Evolutionary conservation across 306 rosid species (phyloP).

Genomic region (Hippophae tibetana): DNA sequence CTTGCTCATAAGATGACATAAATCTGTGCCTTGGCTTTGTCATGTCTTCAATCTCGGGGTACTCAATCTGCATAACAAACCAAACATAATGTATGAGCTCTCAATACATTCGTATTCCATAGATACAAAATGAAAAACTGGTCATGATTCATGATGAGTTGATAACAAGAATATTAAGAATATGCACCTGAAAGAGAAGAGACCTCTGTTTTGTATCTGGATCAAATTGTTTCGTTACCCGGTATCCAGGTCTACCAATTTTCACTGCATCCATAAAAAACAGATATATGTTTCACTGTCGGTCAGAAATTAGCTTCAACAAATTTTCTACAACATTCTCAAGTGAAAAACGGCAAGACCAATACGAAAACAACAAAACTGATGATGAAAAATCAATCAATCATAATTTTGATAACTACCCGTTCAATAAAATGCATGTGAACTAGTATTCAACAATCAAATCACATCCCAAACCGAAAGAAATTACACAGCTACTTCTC

Average conservation of each 20-base stretch:
- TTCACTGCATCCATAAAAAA: conserved; percentile 45
- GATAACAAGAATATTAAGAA: neutral
- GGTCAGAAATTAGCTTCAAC: neutral
- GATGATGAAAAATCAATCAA: too few species aligned
- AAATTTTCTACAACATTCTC: neutral
- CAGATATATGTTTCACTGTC: neutral
- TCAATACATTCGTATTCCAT: neutral
- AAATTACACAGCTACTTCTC: too few species aligned
- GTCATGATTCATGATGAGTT: neutral
- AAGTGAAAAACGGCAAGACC: neutral
- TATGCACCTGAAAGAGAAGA: conserved; percentile 74
- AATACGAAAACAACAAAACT: too few species aligned
- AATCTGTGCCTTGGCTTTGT: conserved; percentile 86
- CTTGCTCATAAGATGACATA: conserved; percentile 99
- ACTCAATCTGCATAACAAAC: conserved; percentile 59
- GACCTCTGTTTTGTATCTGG: conserved; percentile 89
- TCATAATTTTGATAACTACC: neutral
- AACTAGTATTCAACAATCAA: too few species aligned
- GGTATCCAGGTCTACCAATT: conserved; percentile 92
- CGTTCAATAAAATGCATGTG: conserved; percentile 8
- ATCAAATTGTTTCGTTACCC: conserved; percentile 91
- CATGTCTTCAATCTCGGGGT: conserved; percentile 93
- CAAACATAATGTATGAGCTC: neutral
- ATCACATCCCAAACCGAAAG: too few species aligned
- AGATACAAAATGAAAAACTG: neutral